Percentiles rank a stretch among this genome's conserved stretches.
These are phyloP conservation scores for Porcisia hertigi DNA, from an alignment of 208 protist genomes.

Conservation along the genomic window DNA sequence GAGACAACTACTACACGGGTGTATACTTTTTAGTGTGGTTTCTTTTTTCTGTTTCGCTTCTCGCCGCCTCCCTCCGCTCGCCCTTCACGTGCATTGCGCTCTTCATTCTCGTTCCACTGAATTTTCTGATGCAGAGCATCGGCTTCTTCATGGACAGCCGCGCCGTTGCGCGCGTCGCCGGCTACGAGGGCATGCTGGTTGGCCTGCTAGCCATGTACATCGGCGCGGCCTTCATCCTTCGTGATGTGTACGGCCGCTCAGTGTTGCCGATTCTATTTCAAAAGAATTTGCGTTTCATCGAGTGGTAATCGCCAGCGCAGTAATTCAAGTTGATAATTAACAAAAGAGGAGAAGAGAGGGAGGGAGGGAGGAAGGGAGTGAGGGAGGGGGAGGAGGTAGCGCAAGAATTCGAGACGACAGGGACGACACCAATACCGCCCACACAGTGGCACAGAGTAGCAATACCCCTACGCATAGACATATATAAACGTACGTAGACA, in stretches of 20 bases:
- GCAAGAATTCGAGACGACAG: not conserved
- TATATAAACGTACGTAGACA: not conserved
- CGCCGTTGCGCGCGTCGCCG: constrained; percentile 31
- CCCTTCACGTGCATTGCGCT: constrained; percentile 34
- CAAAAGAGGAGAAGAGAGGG: not conserved
- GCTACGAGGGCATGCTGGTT: constrained; percentile 53
- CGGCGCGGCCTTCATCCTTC: constrained; percentile 44
- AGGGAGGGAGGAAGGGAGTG: not conserved
- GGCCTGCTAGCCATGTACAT: constrained; percentile 56
- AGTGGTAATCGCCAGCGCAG: constrained; percentile 16
- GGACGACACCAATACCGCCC: no score
- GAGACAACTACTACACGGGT: constrained; percentile 20
- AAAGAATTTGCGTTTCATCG: constrained; percentile 30
- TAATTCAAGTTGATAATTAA: no score
- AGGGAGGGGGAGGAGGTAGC: not conserved
- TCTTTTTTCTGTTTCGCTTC: constrained; percentile 21
- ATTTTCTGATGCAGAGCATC: constrained; percentile 34
- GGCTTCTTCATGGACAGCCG: constrained; percentile 28
- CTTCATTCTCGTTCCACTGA: constrained; percentile 31
- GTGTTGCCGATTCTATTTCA: constrained; percentile 36
- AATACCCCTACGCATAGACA: not conserved
- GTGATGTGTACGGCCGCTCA: constrained; percentile 46
- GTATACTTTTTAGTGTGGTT: constrained; percentile 33
- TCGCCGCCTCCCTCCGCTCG: constrained; percentile 24
- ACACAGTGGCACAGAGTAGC: no score